Conservation (phyloP, 768 basidiomycete species). For the Suillus decipiens region DNA sequence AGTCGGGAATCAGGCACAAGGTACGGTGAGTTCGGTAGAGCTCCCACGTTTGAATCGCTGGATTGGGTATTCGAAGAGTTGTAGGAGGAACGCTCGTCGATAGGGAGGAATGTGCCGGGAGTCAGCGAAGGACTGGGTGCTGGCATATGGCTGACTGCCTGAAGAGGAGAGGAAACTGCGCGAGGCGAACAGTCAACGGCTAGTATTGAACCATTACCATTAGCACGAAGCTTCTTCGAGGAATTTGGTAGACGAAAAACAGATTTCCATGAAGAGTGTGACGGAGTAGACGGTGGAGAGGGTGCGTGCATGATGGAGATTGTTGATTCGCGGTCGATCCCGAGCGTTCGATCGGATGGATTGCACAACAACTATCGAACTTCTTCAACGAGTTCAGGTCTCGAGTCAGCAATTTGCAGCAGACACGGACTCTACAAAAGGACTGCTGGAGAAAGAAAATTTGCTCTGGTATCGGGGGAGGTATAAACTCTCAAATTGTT, state of each 20-base stretch:
- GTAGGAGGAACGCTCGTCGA: slow-evolving; percentile 70
- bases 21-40: slow-evolving; percentile 29
- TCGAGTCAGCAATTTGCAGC: not conserved
- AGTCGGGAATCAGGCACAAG: slow-evolving; percentile 30
- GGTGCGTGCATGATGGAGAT: slow-evolving; percentile 27
- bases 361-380: slow-evolving; percentile 4
- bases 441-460: slow-evolving; percentile 12
- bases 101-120: slow-evolving; percentile 53
- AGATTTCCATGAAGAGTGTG: slow-evolving; percentile 60
- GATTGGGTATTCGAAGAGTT: slow-evolving; percentile 79
- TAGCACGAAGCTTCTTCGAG: slow-evolving; percentile 53
- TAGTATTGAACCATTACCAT: slow-evolving; percentile 41
- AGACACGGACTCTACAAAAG: not conserved
- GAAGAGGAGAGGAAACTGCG: slow-evolving; percentile 28
- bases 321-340: slow-evolving; percentile 26
- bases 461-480: slow-evolving; percentile 9
- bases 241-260: slow-evolving; percentile 73
- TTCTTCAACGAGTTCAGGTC: not conserved
- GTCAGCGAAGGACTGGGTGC: slow-evolving; percentile 52
- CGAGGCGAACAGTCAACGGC: slow-evolving; percentile 49
- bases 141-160: slow-evolving; percentile 28
- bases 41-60: slow-evolving; percentile 59
- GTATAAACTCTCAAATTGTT: slow-evolving; percentile 11
- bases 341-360: slow-evolving; percentile 23
- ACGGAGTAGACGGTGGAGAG: slow-evolving; percentile 25